phyloP scores from a whole-genome alignment of 495 filamentous ascomycete species.

The Talaromyces borbonicus region DNA sequence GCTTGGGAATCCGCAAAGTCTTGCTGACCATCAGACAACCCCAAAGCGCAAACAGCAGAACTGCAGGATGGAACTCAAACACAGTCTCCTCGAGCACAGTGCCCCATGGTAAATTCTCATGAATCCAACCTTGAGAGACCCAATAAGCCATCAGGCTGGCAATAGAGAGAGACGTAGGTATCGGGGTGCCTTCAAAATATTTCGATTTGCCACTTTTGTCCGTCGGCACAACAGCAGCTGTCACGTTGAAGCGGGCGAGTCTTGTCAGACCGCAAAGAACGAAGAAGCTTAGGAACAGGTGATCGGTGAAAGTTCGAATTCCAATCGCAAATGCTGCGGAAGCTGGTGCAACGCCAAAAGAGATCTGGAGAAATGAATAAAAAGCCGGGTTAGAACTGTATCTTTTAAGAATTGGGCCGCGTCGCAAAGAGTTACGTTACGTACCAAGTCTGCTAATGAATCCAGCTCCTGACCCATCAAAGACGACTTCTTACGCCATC shows the following conservation, averaged over 20 bases:
- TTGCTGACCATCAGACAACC: conserved; percentile 92
- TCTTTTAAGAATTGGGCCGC: not conserved
- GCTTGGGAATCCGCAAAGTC: conserved; percentile 93
- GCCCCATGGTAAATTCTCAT: conserved; percentile 66
- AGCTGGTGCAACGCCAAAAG: conserved; percentile 89
- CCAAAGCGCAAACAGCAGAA: conserved; percentile 67
- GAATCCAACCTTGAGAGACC: conserved; percentile 68
- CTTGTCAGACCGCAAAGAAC: conserved; percentile 92
- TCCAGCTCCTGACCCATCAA: conserved; percentile 98
- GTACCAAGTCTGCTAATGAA: conserved; percentile 91
- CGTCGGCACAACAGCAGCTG: conserved; percentile 76
- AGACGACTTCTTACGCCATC: conserved; percentile 91
- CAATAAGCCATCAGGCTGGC: conserved; percentile 84
- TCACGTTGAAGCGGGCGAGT: conserved; percentile 95
- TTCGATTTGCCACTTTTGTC: conserved; percentile 81
- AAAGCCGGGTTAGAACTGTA: conserved; percentile 5
- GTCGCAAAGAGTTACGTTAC: conserved; percentile 8
- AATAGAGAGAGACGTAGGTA: conserved; percentile 77
- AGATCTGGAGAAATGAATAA: conserved; percentile 54
- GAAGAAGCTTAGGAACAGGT: conserved; percentile 77
- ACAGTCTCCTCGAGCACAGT: conserved; percentile 50
- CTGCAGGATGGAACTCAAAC: conserved; percentile 83
- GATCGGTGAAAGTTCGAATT: conserved; percentile 76
- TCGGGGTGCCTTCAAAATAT: conserved; percentile 96
- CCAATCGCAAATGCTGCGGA: conserved; percentile 81